Evolutionary conservation across 1,284 basidiomycete species (phyloP).

Genomic region (Mycena sp.): DNA sequence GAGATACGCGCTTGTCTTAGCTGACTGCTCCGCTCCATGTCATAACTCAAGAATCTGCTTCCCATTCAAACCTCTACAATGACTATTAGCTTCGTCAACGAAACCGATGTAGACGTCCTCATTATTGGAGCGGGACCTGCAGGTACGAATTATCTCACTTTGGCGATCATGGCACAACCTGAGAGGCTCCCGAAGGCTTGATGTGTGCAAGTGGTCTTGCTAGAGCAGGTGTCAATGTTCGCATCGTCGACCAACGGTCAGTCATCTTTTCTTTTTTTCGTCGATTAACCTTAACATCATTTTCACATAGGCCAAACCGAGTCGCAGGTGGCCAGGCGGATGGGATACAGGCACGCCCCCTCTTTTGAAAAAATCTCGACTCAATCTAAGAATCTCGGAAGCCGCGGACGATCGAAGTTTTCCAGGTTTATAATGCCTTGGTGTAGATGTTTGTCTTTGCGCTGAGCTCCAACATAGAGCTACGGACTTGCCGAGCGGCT

Average conservation of each 20-base stretch:
- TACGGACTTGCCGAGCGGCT: slow-evolving; percentile 77
- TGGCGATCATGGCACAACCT: too few relatives aligned
- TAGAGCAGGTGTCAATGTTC: slow-evolving; percentile 65
- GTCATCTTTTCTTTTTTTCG: neutral
- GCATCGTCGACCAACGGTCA: slow-evolving; percentile 65
- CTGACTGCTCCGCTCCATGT: too few relatives aligned
- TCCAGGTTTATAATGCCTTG: slow-evolving; percentile 61
- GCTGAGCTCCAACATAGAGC: slow-evolving; percentile 53
- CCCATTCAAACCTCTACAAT: too few relatives aligned
- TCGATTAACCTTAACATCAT: neutral
- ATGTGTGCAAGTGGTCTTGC: slow-evolving; percentile 74
- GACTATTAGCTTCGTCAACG: slow-evolving; percentile 38
- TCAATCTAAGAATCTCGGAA: neutral
- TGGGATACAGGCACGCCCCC: slow-evolving; percentile 66
- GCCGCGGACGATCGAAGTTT: slow-evolving; percentile 36
- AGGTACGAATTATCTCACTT: slow-evolving; percentile 38
- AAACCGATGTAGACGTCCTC: slow-evolving; percentile 61
- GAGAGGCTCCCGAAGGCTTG: slow-evolving; percentile 45
- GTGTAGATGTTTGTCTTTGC: too few relatives aligned
- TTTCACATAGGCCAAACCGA: slow-evolving; percentile 58
- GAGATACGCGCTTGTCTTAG: too few relatives aligned
- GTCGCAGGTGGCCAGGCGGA: slow-evolving; percentile 80
- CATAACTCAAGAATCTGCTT: too few relatives aligned
- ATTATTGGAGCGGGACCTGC: slow-evolving; percentile 66
- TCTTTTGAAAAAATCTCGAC: neutral